Evolutionary conservation across 2,329 filamentous ascomycete genomes (phyloP).

Genomic region (Tolypocladium pustulatum): DNA sequence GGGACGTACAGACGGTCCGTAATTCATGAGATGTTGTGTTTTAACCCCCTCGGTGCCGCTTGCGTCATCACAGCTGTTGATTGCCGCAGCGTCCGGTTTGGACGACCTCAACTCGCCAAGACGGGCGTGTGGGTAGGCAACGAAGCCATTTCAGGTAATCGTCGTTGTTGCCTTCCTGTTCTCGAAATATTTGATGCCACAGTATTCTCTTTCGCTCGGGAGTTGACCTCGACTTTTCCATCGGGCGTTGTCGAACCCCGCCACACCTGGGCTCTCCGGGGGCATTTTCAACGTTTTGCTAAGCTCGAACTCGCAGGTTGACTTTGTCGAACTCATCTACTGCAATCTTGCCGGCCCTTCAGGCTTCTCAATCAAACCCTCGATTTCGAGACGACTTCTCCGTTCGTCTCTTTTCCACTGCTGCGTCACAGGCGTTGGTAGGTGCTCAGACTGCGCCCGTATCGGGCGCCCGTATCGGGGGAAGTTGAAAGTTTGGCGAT

Average conservation of each 20-base stretch:
- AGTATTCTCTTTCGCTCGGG: neutral
- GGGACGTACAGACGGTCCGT: neutral
- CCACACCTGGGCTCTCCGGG: neutral
- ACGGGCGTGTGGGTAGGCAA: neutral
- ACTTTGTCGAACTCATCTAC: slow-evolving; percentile 3
- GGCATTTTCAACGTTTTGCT: neutral
- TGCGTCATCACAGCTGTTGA: neutral
- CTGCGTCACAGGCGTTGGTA: slow-evolving; percentile 7
- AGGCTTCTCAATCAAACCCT: slow-evolving; percentile 49
- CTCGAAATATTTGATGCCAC: neutral
- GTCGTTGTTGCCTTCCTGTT: neutral
- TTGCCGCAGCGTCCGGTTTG: neutral
- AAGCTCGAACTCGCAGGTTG: neutral
- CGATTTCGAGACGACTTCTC: slow-evolving; percentile 46
- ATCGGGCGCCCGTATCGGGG: slow-evolving; percentile 37
- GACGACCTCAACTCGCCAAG: neutral
- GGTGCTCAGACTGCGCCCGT: slow-evolving; percentile 24
- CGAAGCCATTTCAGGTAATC: neutral
- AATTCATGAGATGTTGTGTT: neutral
- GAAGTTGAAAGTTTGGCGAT: slow-evolving; percentile 31
- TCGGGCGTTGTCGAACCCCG: neutral
- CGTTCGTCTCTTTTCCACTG: slow-evolving; percentile 37
- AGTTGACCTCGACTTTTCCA: neutral
- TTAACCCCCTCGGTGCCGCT: neutral
- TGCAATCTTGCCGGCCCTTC: slow-evolving; percentile 23